These are phyloP conservation scores for Trichomonas gallinae DNA, from an alignment of 208 protist species.

Conservation along the genomic window DNA sequence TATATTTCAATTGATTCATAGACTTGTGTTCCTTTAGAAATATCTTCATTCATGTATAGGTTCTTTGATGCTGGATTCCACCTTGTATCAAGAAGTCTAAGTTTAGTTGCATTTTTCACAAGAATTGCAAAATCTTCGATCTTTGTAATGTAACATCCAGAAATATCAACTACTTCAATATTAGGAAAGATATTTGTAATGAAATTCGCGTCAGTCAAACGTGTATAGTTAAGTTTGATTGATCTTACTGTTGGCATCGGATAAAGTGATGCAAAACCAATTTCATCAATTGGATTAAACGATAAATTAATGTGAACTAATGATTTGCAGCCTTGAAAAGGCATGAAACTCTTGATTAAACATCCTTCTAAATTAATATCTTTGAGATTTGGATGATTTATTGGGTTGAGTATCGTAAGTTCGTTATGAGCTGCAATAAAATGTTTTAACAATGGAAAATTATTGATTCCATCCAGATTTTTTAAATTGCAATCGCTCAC, in stretches of 20 bases:
- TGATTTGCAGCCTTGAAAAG: not conserved
- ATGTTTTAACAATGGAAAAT: not conserved
- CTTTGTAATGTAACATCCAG: not conserved
- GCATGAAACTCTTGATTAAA: not conserved
- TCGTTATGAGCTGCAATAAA: not conserved
- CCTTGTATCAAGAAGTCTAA: not conserved
- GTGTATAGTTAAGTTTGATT: not conserved
- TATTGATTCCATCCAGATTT: not conserved
- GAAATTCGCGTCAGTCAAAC: not conserved
- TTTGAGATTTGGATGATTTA: not conserved
- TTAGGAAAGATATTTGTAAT: not conserved
- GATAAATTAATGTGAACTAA: not conserved
- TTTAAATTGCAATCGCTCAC: not conserved
- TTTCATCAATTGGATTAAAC: not conserved
- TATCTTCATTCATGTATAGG: not conserved
- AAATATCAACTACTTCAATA: not conserved
- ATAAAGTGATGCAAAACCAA: not conserved
- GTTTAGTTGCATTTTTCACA: not conserved
- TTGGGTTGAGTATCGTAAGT: not conserved
- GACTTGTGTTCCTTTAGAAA: not conserved
- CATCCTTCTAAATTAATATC: not conserved
- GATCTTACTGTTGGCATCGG: not conserved
- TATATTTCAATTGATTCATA: not conserved
- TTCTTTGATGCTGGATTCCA: not conserved
- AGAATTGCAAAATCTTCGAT: not conserved